Conservation (phyloP, 202 grass and related monocot genomes). For the Dendrocalamus latiflorus region DNA sequence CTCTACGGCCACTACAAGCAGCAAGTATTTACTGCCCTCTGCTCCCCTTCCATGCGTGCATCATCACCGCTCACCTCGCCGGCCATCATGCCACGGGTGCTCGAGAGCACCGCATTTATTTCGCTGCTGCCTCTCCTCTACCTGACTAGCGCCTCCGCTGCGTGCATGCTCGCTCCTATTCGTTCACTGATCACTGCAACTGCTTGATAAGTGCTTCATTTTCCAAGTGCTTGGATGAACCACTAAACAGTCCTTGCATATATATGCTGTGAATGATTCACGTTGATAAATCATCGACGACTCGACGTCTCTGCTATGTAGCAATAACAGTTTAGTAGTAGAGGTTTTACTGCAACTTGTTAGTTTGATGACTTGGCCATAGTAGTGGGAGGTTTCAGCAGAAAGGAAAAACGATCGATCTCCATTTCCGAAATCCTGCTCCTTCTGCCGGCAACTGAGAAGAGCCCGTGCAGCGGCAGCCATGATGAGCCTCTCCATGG, state of each 20-base stretch:
- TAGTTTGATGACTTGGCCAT: not conserved
- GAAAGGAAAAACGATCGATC: not conserved
- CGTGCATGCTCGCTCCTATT: too few species aligned
- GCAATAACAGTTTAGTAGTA: not conserved
- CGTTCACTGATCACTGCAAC: not conserved
- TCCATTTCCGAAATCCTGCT: not conserved
- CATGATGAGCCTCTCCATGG: not conserved
- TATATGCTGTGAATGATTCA: not conserved
- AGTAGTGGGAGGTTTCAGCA: not conserved
- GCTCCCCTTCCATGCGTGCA: conserved; percentile 30
- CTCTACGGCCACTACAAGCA: not conserved
- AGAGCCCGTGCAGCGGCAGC: not conserved
- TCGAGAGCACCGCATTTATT: conserved; percentile 34
- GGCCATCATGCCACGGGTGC: conserved; percentile 11
- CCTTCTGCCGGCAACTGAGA: not conserved
- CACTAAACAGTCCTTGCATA: not conserved
- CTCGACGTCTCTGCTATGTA: not conserved
- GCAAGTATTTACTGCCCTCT: not conserved
- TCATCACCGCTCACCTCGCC: conserved; percentile 31
- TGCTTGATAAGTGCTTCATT: not conserved
- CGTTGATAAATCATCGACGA: not conserved
- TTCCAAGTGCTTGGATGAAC: not conserved
- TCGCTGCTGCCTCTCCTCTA: not conserved
- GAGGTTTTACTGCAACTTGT: not conserved
- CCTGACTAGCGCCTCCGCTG: too few species aligned